Conservation (phyloP, 2,329 filamentous ascomycete species). For the Diaporthe capsici region DNA sequence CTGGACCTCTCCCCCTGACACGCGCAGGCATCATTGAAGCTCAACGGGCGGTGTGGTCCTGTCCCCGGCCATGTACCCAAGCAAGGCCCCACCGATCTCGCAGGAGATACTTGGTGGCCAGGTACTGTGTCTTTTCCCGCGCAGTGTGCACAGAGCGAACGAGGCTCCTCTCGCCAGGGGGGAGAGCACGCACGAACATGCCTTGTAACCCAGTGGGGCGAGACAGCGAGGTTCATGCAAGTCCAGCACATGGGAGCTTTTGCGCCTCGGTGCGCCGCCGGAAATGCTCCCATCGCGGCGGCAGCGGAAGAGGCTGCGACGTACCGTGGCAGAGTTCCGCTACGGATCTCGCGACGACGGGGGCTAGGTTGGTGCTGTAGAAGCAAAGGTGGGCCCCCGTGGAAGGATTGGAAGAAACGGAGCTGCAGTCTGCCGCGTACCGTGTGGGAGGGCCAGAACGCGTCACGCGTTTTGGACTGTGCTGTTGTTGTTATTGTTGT, state of each 20-base stretch:
- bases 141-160: slow-evolving; percentile 30
- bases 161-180: slow-evolving; percentile 19
- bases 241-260: slow-evolving; percentile 39
- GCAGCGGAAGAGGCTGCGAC: slow-evolving; percentile 6
- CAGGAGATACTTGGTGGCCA: slow-evolving; percentile 29
- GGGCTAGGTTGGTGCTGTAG: slow-evolving; percentile 23
- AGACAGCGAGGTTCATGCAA: slow-evolving; percentile 38
- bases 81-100: slow-evolving; percentile 34
- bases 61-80: slow-evolving; percentile 22
- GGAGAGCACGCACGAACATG: slow-evolving; percentile 2
- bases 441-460: slow-evolving; percentile 35
- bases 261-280: slow-evolving; percentile 28
- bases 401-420: slow-evolving; percentile 23
- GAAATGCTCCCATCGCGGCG: slow-evolving; percentile 1
- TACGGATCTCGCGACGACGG: slow-evolving; percentile 14
- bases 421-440: slow-evolving; percentile 26
- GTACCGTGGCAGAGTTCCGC: neutral
- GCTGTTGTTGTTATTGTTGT: slow-evolving; percentile 34
- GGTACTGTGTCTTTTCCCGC: slow-evolving; percentile 28
- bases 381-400: slow-evolving; percentile 23
- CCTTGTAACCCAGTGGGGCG: slow-evolving; percentile 25
- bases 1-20: slow-evolving; percentile 29
- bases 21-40: slow-evolving; percentile 31
- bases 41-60: slow-evolving; percentile 38
- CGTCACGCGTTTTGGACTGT: slow-evolving; percentile 37